Conservation (phyloP, 2,329 filamentous ascomycete genomes). For the Alternaria brassicicola region DNA sequence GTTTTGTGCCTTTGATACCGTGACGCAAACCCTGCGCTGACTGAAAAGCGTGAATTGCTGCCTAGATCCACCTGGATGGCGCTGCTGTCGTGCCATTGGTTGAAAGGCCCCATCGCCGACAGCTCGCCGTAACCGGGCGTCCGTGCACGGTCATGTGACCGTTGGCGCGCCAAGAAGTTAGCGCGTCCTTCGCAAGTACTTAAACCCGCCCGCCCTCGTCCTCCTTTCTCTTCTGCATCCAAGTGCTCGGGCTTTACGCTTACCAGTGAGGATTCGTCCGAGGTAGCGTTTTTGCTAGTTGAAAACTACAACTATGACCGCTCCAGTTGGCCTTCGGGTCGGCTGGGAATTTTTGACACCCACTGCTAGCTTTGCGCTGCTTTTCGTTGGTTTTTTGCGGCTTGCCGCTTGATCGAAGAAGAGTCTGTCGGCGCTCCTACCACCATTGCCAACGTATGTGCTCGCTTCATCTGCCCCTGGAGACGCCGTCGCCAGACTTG, state of each 20-base stretch:
- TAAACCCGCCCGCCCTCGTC: conserved; percentile 9
- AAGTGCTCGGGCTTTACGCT: conserved; percentile 78
- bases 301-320: conserved; percentile 81
- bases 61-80: background rate
- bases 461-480: no score
- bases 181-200: conserved; percentile 8
- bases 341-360: conserved; percentile 80
- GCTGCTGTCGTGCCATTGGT: background rate
- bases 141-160: conserved; percentile 17
- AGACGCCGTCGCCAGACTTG: background rate
- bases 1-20: background rate
- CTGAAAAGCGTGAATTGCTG: conserved; percentile 2
- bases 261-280: conserved; percentile 87
- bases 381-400: conserved; percentile 41
- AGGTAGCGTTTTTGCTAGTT: conserved; percentile 89
- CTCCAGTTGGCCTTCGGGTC: conserved; percentile 73
- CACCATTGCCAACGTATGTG: background rate
- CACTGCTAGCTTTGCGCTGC: conserved; percentile 31
- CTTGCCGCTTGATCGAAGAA: conserved; percentile 40
- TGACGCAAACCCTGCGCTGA: background rate
- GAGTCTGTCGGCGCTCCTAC: conserved; percentile 13
- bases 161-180: conserved; percentile 27
- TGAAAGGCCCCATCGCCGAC: background rate
- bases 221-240: conserved; percentile 14
- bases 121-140: background rate